Evolutionary conservation across 2,329 filamentous ascomycete genomes (phyloP), one percentile per base, ranked within the genome.

Genomic region (Sporothrix inflata): DNA sequence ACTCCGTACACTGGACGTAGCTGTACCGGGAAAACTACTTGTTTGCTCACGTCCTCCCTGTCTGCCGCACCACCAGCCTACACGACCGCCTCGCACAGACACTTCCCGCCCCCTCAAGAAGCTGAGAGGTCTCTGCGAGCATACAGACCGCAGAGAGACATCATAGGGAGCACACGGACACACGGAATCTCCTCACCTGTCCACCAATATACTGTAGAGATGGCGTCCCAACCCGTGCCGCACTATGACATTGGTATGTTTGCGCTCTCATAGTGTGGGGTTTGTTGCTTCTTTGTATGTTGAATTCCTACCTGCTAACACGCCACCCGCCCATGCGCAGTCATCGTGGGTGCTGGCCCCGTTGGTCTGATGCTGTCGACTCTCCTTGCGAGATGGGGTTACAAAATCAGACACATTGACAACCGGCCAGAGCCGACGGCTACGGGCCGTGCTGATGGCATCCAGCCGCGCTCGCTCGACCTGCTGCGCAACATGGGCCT

Each of bases 381-480:
- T 40, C 95, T 92, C 79, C 87, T 98, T 74, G 92, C 93, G 74
- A 87, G 94, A 84, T 97, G 94, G 93, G 94, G 94, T 24, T 98
- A 97, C 85, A 94, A 90, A 81, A 93, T 98, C 81, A 97, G 95
- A 85, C 94, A 97, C 82, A 94, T 97, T 79, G 94, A 97, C 83
- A 97, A 97, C 82, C 88, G 94, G 73, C 86, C 93, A 1, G 92
- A 95, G 78, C 94, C 94, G 19, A 97, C 94, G 14, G 79, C 89
- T 2, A 97, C 94, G 24, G 94, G 94, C 70, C 92, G 94, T 75
- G 94, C 94, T 71, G 94, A 97, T 82, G 94, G 94, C 74, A 97
- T 98, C 72, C 94, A 97, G 83, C 94, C 94, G 49, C 90, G 94
- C 51, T 97, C 94, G 0, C 85, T 97, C 30, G 94, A 97, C 77